Base-by-base conservation (phyloP, 306 rosid species). In the Heteromeles arbutifolia region DNA sequence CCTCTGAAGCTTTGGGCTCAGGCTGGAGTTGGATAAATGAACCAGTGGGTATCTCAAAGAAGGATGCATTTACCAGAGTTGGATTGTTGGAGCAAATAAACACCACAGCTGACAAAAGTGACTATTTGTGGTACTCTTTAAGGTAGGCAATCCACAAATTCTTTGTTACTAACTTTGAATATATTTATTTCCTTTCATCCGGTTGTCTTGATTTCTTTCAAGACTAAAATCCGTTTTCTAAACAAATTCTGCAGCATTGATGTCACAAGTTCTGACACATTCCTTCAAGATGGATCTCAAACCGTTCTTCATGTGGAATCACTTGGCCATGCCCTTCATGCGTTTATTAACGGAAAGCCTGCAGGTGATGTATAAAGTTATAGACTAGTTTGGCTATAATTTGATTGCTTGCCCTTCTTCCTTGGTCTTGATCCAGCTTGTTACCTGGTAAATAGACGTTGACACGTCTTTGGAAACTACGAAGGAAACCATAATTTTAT, bases 1-100 rank as follows among this genome's bases (percentile, higher is more conserved):
- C 92, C 76, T 78, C 86, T 74, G 80, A 82, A 71, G 88, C 85
- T 73, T 76, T 87, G 48, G 78, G 79, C 79, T 81, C 90, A 4
- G 77, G 77, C 6, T 95, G 98, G 98, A 89, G 96, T 82, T 95
- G 93, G 96, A 95, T 83, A 56, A 81, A 81, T 68, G 98, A 95
- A 84, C 97, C 97, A 4, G 81, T 90, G 25, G 98, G 97, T 56
- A 92, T 90, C 83, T 89, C 98, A 76, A 90, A 83, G 83, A 58
- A 45, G 50, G 91, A 90, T 82, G 85, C 97, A 66, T 90, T 92
- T 83, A 67, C 80, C 22, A 87, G 85, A 80, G 58, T 25, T 41
- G 98, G 97, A 86, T 85, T 95, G 28, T 80, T 87, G 59, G 98
- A 95, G 82, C 97, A 95, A 86, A 90, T 95, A 85, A 86, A 90